Conservation (phyloP, 176 grass and related monocot species). For the Avena insularis region DNA sequence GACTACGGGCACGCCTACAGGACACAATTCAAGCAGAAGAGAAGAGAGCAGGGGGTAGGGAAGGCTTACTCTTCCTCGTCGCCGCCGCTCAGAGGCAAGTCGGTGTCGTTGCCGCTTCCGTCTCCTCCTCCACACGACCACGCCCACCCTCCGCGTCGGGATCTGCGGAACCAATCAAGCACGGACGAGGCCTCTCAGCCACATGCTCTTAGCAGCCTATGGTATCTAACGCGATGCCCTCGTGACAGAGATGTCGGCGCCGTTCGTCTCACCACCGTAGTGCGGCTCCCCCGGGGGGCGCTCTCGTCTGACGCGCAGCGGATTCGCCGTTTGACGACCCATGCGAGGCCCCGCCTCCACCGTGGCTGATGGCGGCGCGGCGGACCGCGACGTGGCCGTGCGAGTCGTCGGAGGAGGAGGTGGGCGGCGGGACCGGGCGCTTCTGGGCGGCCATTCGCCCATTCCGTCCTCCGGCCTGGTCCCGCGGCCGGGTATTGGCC, state of each 20-base stretch:
- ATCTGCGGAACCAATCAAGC: slow-evolving; percentile 47
- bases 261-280: slow-evolving; percentile 47
- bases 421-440: slow-evolving; percentile 38
- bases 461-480: slow-evolving; percentile 9
- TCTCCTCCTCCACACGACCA: neutral
- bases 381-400: slow-evolving; percentile 18
- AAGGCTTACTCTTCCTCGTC: slow-evolving; percentile 48
- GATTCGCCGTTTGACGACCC: neutral
- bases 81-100: slow-evolving; percentile 41
- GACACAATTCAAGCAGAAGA: neutral
- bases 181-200: slow-evolving; percentile 29
- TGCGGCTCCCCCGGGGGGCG: neutral
- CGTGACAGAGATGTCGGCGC: slow-evolving; percentile 3
- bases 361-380: slow-evolving; percentile 13
- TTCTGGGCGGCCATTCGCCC: slow-evolving; percentile 58
- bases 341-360: neutral
- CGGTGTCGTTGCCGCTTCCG: slow-evolving; percentile 28
- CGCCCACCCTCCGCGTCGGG: slow-evolving; percentile 14
- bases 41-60: neutral
- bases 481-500: neutral
- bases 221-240: slow-evolving; percentile 27
- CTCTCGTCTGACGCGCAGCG: neutral
- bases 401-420: slow-evolving; percentile 26
- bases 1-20: neutral
- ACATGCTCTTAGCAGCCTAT: neutral